Percentiles rank a stretch among this genome's conserved stretches.
These are phyloP conservation scores for Erysimum cheiranthoides DNA, from an alignment of 345 rosid species.

Conservation along the genomic window DNA sequence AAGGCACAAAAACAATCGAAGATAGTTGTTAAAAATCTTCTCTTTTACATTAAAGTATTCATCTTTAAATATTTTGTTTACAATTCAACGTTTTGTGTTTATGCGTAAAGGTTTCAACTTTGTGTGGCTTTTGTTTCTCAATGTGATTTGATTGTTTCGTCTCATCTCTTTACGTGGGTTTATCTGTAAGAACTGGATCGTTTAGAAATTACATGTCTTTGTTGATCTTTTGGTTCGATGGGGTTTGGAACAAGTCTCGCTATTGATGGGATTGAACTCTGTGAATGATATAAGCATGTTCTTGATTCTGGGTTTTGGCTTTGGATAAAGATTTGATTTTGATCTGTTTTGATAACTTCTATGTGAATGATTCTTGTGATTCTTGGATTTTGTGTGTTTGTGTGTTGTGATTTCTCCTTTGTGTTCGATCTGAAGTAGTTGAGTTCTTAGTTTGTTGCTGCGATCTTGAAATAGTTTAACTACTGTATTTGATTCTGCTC, in stretches of 20 bases:
- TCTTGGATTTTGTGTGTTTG: slow-evolving; percentile 34
- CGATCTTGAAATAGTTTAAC: too few species aligned
- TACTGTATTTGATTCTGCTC: too few species aligned
- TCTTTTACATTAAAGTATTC: slow-evolving; percentile 45
- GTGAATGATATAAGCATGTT: slow-evolving; percentile 10
- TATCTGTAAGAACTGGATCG: slow-evolving; percentile 45
- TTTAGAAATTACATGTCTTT: slow-evolving; percentile 32
- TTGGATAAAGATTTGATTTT: neutral
- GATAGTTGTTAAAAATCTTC: slow-evolving; percentile 33
- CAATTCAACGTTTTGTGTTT: slow-evolving; percentile 46
- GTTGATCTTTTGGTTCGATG: slow-evolving; percentile 38
- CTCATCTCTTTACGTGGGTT: slow-evolving; percentile 41
- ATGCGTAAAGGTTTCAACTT: slow-evolving; percentile 31
- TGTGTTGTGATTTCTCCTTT: too few species aligned
- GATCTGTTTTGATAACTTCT: neutral
- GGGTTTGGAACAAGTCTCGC: slow-evolving; percentile 17
- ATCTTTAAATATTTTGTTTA: slow-evolving; percentile 40
- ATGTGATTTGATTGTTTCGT: slow-evolving; percentile 35
- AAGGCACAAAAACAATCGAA: slow-evolving; percentile 6
- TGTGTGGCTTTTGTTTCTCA: slow-evolving; percentile 26
- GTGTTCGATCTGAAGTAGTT: too few species aligned
- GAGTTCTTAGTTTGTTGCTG: too few species aligned
- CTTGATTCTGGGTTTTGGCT: slow-evolving; percentile 38
- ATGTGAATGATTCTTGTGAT: neutral
- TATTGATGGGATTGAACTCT: slow-evolving; percentile 21